Evolutionary conservation across 2,329 filamentous ascomycete genomes (phyloP), one percentile per base, ranked within the genome.

Genomic region (Exophiala bonariae): DNA sequence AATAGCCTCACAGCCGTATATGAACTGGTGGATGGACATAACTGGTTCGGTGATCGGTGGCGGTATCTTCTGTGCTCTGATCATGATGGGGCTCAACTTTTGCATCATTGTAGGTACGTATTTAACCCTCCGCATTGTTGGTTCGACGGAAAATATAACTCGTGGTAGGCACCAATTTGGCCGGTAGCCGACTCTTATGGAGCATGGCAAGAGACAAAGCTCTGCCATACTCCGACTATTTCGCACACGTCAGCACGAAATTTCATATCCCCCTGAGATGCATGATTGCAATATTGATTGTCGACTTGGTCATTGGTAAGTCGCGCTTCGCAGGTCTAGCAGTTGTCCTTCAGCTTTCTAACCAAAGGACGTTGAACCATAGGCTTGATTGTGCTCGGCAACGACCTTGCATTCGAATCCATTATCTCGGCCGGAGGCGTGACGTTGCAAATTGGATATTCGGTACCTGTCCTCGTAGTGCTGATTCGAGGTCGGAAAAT

Each of bases 181-280:
- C 52, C 13, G 52, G 48, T 28, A 49, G 44, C 8, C 48, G 52
- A 13, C 44, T 54, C 22, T 44, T 45, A 3, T 54, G 52, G 52
- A 51, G 52, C 40, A 54, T 54, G 52, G 78, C 80, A 30, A 76
- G 81, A 23, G 81, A 85, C 61, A 75, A 78, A 31, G 81, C 81
- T 2, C 81, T 81, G 2, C 81, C 81, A 0, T 78, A 82, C 59
- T 71, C 75, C 1, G 46, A 59, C 9, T 67, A 78, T 63, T 77
- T 83, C 49, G 68, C 73, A n/a, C 63, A 59, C 14, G 79, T 85
- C 55, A 75, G 78, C 61, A 68, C 72, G 51, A 65, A 54, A 1
- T 73, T 81, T 46, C 78, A 79, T 44, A 83, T 81, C 59, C 81
- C 81, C 0, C 68, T 84, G 49, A 40, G 56, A 38, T 32, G 44